Evolutionary conservation across 768 basidiomycete genomes (phyloP), one percentile per base, ranked within the genome.

Genomic region (Trametes gibbosa): DNA sequence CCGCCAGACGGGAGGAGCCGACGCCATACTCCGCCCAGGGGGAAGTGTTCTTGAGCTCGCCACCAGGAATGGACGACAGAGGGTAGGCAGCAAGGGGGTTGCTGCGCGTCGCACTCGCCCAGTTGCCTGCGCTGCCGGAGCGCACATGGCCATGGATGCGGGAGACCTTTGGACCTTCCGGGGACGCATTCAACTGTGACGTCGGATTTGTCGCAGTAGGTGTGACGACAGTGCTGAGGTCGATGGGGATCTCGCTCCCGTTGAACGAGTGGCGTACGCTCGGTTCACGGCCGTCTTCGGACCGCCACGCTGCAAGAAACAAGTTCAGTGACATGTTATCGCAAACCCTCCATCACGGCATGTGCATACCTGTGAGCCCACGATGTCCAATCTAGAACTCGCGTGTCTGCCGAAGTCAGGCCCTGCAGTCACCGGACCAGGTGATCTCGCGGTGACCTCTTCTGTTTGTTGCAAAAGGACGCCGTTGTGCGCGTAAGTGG

Each of bases 401-500:
- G 83, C 85, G 67, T 90, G 87, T 66, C 91, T 79, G 66, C 91
- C 90, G 43, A 93, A 77, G 73, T 92, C 90, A 63, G 90, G 91
- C 50, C 90, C 91, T 57, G 90, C 90, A 58, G 90, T 93, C 61
- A 90, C 82, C 35, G 90, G 91, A 49, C 85, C 87, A 56, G 90
- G 89, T 21, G 87, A 89, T 70, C 88, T 84, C 58, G 81, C 78
- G 19, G 81, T 73, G 25, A 80, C 72, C 49, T 83, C 84, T 45
- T 89, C 88, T 46, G 80, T 78, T 14, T 83, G 74, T 19, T 81
- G 81, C 53, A 85, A 72, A 41, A 88, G 72, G 47, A 86, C 80
- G 16, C 84, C 84, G 59, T 82, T 82, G 58, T 76, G 72, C 23
- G 81, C 66, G 66, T 81, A 82, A 14, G 78, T 77, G 4, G 91